Evolutionary conservation across 129 eudicot genomes (phyloP).

Genomic region (Helianthus tuberosus): DNA sequence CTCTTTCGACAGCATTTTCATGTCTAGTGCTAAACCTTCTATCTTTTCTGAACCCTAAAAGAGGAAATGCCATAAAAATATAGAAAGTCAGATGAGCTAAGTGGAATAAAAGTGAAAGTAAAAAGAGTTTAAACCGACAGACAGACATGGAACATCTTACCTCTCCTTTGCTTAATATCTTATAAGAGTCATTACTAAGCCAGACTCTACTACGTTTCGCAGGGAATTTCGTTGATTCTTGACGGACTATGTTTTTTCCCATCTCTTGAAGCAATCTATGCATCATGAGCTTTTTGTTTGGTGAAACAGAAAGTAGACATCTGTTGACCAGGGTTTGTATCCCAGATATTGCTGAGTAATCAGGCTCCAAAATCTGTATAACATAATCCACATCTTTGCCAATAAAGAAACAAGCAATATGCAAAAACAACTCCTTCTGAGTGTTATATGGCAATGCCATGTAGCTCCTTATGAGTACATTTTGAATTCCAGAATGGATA

Average conservation of each 20-base stretch:
- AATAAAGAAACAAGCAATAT: slow-evolving; percentile 45
- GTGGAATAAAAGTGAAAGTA: neutral
- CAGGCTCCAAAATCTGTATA: slow-evolving; percentile 26
- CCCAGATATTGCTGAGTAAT: slow-evolving; percentile 17
- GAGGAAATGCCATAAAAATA: neutral
- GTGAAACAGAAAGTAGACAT: slow-evolving; percentile 17
- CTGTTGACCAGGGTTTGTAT: slow-evolving; percentile 15
- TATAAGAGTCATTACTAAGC: slow-evolving; percentile 22
- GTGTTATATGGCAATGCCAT: neutral
- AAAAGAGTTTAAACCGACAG: neutral
- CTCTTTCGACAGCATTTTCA: slow-evolving; percentile 14
- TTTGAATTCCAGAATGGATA: neutral
- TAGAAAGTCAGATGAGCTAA: neutral
- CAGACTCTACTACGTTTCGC: slow-evolving; percentile 34
- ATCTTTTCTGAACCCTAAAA: slow-evolving; percentile 17
- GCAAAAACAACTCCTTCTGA: slow-evolving; percentile 33
- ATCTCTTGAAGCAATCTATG: slow-evolving; percentile 30
- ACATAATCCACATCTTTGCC: slow-evolving; percentile 22
- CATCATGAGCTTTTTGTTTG: slow-evolving; percentile 33
- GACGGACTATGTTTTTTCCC: slow-evolving; percentile 30
- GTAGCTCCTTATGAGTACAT: slow-evolving; percentile 7
- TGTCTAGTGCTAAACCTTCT: slow-evolving; percentile 32
- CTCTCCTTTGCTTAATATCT: slow-evolving; percentile 2
- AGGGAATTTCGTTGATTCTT: slow-evolving; percentile 18
- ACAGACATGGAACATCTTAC: slow-evolving; percentile 3